Evolutionary conservation across 164 flowering plant genomes (phyloP), one percentile per base, ranked within the genome.

Genomic region (Amborella trichopoda): DNA sequence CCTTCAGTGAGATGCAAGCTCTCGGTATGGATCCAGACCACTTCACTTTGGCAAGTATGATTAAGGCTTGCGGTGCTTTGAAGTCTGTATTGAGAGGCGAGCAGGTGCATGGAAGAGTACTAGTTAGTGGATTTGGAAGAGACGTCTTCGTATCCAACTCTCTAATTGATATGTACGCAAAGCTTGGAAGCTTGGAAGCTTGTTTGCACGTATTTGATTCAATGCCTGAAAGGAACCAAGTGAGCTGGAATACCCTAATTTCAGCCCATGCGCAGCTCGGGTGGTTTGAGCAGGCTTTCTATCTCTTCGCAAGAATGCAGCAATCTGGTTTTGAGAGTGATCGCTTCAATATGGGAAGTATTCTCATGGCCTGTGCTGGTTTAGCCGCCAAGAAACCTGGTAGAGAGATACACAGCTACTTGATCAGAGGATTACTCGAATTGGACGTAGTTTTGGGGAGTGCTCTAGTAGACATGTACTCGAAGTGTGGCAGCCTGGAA

Each of bases 141-240:
- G 42, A 37, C 28, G 6, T 33, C 19, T 69, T 40, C 43, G 61
- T 71, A 25, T 69, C 74, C 66, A 76, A 72, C 65, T 63, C 94
- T 57, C 71, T 83, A 4, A 63, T 83, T 47, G 78, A 81, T 48
- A 78, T 81, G 86, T 81, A 80, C 55, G 68, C 70, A 17, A 83
- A 74, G 55, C 73, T 79, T 58, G 71, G 76, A 50, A 44, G 40
- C n/a, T 9, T n/a, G 9, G 23, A 32, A 22, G 27, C 28, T 16
- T 28, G 56, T 43, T 42, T 32, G 40, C 48, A 2, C 21, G 48
- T 52, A 25, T 52, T 52, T 18, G 22, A 52, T 42, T 32, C 26
- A 9, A 42, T 52, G 48, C n/a, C 9, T 16, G 40, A 28, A 11
- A 42, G 28, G 39, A 22, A 52, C 40, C 56, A 43, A 43, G 56